Conservation (phyloP, 164 flowering plant species). For the Vitis cinerea region DNA sequence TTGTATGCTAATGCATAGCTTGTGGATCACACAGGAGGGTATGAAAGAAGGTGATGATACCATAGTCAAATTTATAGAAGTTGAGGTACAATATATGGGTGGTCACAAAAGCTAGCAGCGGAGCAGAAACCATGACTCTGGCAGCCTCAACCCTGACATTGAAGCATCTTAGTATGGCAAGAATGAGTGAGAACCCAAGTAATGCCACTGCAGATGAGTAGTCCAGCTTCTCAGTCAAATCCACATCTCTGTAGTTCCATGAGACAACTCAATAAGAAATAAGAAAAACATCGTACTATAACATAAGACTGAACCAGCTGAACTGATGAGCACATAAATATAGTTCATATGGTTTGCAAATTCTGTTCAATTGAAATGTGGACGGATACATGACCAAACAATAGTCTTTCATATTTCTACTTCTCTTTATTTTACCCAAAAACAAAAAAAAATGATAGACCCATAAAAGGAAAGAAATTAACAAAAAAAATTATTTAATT, state of each 20-base stretch:
- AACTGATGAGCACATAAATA: no score
- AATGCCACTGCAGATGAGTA: constrained; percentile 81
- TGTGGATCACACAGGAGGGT: not conserved
- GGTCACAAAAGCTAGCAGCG: constrained; percentile 71
- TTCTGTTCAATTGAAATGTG: no score
- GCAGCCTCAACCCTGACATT: constrained; percentile 73
- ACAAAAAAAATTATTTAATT: no score
- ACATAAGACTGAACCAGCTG: not conserved
- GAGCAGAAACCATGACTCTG: constrained; percentile 91
- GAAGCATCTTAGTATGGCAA: constrained; percentile 62
- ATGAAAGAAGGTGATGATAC: constrained; percentile 25
- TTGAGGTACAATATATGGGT: constrained; percentile 88
- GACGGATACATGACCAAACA: no score
- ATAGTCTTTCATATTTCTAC: no score
- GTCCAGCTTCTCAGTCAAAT: constrained; percentile 71
- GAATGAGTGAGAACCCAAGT: constrained; percentile 65
- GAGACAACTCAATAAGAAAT: not conserved
- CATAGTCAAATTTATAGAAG: constrained; percentile 71
- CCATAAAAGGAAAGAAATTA: no score
- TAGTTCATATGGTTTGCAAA: no score
- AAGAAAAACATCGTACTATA: not conserved
- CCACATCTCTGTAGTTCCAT: constrained; percentile 66
- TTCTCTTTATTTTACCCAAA: no score
- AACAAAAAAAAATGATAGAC: no score
- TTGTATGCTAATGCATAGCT: not conserved